Evolutionary conservation across 768 basidiomycete genomes (phyloP), one percentile per base, ranked within the genome.

Genomic region (Leccinum broughii): DNA sequence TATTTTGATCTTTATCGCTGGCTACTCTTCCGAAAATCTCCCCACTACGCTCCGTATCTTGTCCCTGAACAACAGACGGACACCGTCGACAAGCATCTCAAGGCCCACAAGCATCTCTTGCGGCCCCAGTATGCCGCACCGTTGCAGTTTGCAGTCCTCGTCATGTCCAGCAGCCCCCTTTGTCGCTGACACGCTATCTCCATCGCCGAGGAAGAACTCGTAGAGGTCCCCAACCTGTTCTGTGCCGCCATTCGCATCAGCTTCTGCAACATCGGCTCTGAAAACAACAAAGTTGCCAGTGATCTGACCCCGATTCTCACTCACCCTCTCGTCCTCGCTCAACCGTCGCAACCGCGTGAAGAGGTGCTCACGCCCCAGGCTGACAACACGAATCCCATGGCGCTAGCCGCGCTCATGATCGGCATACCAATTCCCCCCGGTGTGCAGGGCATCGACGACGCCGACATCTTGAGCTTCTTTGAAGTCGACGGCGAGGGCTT

Each of bases 341-440:
- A 70, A 73, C n/a, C 78, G 88, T 7, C 73, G 75, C 28, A 76
- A 76, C 2, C 81, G 85, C 48, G 69, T 86, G 5, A 76, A 81
- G 56, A 69, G 72, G 9, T 88, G 85, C 60, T 74, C 13, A 81
- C 85, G 0, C 78, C 79, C 0, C 72, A 72, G 1, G 57, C 68
- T 9, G 68, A 70, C 4, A 67, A 73, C 2, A 54, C 81, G 34
- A 76, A 83, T 60, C 84, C 85, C 2, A 78, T 87, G 78, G 80
- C 85, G 2, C 80, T 88, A 55, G 85, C 87, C 0, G 85, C 86
- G 15, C 81, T 87, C 79, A 81, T 89, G 79, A 83, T 86, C 69
- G 83, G 83, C 1, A 57, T 84, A 22, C 80, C 81, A 2, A 55
- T 80, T 10, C 72, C 77, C 4, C 76, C 75, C 0, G 76, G 76